These are phyloP conservation scores for Trapa incisa DNA, from an alignment of 345 rosid genomes.

Conservation along the genomic window DNA sequence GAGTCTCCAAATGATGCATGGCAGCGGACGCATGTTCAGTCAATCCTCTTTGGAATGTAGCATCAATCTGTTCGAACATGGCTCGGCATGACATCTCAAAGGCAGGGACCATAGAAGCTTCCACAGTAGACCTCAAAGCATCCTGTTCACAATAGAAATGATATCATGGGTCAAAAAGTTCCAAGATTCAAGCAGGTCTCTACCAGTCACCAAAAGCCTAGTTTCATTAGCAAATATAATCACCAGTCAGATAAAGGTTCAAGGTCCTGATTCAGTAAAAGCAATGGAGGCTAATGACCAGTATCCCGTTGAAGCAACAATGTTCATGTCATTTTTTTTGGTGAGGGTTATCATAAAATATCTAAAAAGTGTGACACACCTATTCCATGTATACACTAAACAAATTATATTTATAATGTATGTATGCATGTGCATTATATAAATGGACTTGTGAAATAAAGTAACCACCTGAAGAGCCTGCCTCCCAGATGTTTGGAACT, in stretches of 20 bases:
- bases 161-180: slow-evolving; percentile 4
- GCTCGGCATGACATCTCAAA: slow-evolving; percentile 84
- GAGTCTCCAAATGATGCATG: slow-evolving; percentile 57
- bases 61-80: slow-evolving; percentile 84
- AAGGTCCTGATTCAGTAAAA: too few species aligned
- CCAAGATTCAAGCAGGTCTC: slow-evolving; percentile 5
- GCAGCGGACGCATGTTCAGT: slow-evolving; percentile 59
- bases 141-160: slow-evolving; percentile 33
- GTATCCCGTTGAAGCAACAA: too few species aligned
- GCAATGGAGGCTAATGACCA: too few species aligned
- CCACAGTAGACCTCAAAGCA: slow-evolving; percentile 51
- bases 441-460: too few species aligned
- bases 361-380: background rate
- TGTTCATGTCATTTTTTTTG: background rate
- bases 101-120: slow-evolving; percentile 70
- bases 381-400: background rate
- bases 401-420: too few species aligned
- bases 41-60: slow-evolving; percentile 68
- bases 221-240: too few species aligned
- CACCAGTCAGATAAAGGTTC: too few species aligned
- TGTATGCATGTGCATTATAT: too few species aligned
- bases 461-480: slow-evolving; percentile 72
- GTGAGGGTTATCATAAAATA: background rate
- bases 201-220: too few species aligned
- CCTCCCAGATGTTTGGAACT: slow-evolving; percentile 89